Evolutionary conservation across 371 early-diverging fungal genomes (phyloP), one percentile per base, ranked within the genome.

Genomic region (Gilbertella persicaria): DNA sequence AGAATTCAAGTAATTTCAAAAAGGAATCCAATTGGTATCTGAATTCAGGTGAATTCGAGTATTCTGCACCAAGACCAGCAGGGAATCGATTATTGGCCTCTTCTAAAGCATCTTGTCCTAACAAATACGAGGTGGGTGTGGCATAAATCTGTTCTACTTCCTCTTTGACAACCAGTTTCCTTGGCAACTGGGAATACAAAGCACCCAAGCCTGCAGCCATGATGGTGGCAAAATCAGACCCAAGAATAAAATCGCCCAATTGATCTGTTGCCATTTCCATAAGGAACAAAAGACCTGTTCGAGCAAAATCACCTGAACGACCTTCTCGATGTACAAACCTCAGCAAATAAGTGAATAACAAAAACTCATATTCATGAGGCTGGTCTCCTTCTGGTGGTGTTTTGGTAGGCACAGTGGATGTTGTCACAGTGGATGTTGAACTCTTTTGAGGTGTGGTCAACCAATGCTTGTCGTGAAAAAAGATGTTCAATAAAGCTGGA

Each of bases 141-240:
- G 66, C 51, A 23, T 77, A 69, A 13, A 67, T 47, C 12, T 55
- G 58, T 1, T 55, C 55, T 5, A 13, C 28, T 24, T 75, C 75
- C 33, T 74, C 71, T 16, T 78, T 55, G 23, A 92, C 79, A 25
- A 83, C 69, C 19, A 93, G 61, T 43, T 89, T 87, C 33, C 91
- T 80, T 5, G 98, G 96, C 10, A 97, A 79, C 66, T 95, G 96
- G 10, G 95, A 92, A 68, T 90, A 96, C 20, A 95, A 70, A 0
- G 95, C 95, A 33, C 94, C 92, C 16, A 97, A 69, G 2, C 94
- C 92, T 19, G 95, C 94, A 2, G 88, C 82, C 66, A 94, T 75
- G 29, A 91, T 84, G 1, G 85, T 83, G 1, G 90, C 80, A 67
- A 96, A 93, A 41, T 93, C 94, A 46, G 89, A 88, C 43, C 82